Base-by-base conservation (phyloP, 371 early-diverging fungal genomes). In the Apophysomyces elegans region DNA sequence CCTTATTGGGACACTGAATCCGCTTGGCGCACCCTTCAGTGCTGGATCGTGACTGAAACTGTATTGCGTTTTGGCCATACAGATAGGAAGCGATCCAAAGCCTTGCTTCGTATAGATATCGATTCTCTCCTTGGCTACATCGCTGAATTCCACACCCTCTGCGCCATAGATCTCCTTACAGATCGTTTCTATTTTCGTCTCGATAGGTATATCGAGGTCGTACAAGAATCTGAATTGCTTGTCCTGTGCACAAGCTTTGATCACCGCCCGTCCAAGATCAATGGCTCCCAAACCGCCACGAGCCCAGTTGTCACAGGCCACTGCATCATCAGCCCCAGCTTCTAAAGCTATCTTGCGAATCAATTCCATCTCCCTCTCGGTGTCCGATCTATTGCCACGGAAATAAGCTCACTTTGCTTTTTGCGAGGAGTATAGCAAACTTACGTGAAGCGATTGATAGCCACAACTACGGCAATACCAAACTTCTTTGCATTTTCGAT, bases 61-160 rank as follows among this genome's bases (percentile, higher is more conserved):
- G 68, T 92, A 84, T 71, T 96, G 96, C 7, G 97, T 97, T 85
- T 97, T 97, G 61, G 97, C 96, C 97, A 97, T 96, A 79, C 97
- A 97, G 58, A 97, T 93, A 5, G 96, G 96, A 65, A 96, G 77
- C 12, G 88, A 73, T 41, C 70, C 84, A 78, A 93, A 95, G 13
- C 95, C 95, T 82, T 90, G 90, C n/a, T 78, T 73, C 9, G 91
- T 91, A 73, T 92, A 95, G 2, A 80, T 75, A 60, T 88, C 91
- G 45, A 94, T 84, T 84, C 96, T 95, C 66, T 78, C 76, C 63
- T 82, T 79, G 9, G 97, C 97, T 37, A 83, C 74, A 13, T 93
- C 90, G 62, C 88, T 89, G 38, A 91, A 80, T 58, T 88, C 87
- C 47, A 96, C 88, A 11, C 91, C 94, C 56, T 87, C 90, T 8